phyloP scores from a whole-genome alignment of 1,284 basidiomycete species.

The Megacollybia platyphylla region DNA sequence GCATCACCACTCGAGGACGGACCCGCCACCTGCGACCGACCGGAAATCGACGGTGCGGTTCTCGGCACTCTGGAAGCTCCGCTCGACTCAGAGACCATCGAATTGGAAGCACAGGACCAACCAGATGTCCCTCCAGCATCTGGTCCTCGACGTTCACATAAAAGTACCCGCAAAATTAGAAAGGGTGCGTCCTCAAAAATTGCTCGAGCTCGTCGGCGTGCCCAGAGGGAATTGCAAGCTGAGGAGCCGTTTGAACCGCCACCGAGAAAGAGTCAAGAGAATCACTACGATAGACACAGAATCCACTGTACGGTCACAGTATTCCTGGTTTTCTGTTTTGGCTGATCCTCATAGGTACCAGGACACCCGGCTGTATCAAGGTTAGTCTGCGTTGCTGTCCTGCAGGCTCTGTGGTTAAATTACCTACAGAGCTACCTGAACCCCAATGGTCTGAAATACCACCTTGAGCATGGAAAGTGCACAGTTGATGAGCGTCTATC shows the following conservation, averaged over 20 bases:
- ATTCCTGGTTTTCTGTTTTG: not conserved
- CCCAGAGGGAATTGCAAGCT: not conserved
- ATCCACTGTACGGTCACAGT: constrained; percentile 4
- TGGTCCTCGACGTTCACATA: not conserved
- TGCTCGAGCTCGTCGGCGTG: not conserved
- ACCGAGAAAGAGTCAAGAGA: not conserved
- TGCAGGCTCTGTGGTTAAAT: not conserved
- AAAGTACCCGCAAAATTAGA: not conserved
- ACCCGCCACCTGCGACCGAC: no score
- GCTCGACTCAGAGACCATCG: not conserved
- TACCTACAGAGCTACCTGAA: constrained; percentile 9
- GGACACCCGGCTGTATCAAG: constrained; percentile 8
- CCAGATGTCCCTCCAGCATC: not conserved
- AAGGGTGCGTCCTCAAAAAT: not conserved
- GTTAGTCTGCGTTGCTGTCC: not conserved
- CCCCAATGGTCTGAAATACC: constrained; percentile 12
- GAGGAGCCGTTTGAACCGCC: not conserved
- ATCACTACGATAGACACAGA: not conserved
- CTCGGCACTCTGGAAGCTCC: not conserved
- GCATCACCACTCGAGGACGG: no score
- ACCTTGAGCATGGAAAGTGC: constrained; percentile 11
- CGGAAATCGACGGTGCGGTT: no score
- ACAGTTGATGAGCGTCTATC: not conserved
- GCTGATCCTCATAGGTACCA: not conserved
- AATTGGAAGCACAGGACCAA: no score